Conservation (phyloP, 73 alveolate genomes). For the Effrenium voratum region DNA sequence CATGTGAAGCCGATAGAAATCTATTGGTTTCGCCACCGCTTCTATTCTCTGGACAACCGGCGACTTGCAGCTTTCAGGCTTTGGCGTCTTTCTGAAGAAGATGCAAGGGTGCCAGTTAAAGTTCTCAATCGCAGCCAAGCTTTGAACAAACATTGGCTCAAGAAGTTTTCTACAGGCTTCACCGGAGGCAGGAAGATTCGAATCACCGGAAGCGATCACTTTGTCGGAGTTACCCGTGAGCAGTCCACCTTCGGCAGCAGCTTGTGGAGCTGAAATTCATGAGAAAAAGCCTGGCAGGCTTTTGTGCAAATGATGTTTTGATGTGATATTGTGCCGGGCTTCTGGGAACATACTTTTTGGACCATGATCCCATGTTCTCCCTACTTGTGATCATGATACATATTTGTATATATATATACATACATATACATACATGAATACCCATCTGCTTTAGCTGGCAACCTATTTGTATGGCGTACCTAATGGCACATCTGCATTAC, state of each 20-base stretch:
- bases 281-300: no score
- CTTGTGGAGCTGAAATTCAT: no score
- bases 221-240: conserved; percentile 64
- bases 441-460: no score
- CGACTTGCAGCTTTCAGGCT: conserved; percentile 86
- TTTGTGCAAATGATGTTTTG: no score
- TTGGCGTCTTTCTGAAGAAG: conserved; percentile 30
- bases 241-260: conserved; percentile 60
- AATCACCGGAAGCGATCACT: conserved; percentile 25
- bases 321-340: no score
- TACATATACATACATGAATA: no score
- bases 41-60: conserved; percentile 72
- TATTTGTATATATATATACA: no score
- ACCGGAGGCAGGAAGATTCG: conserved; percentile 86
- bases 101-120: conserved; percentile 27
- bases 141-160: conserved; percentile 12
- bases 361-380: no score
- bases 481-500: no score
- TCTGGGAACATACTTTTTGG: no score
- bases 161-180: conserved; percentile 39
- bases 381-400: no score
- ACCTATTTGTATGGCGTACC: no score
- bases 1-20: conserved; percentile 7
- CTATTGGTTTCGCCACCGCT: conserved; percentile 77
- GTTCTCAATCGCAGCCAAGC: conserved; percentile 50